Base-by-base conservation (phyloP, 2,329 filamentous ascomycete species). In the Celoporthe dispersa region DNA sequence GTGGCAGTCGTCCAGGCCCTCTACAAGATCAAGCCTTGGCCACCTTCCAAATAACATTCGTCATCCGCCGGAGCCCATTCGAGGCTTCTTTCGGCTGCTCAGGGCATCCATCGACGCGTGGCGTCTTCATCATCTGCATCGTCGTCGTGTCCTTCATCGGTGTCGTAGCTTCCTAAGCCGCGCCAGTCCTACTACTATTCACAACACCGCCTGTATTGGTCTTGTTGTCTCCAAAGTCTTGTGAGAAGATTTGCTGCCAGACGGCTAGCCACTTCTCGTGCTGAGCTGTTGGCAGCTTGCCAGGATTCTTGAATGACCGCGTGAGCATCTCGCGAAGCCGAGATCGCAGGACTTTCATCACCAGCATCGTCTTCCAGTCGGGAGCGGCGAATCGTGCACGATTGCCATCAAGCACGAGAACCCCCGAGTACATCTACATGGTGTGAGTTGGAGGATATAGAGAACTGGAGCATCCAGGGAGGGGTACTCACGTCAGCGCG, bases 281-380 rank as follows among this genome's bases (percentile, higher is more conserved):
- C 76, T 92, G 90, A 33, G 86, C 83, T 0, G 91, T 89, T 9
- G 85, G 85, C 37, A 88, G 77, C 74, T 88, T 90, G 14, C 89
- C 89, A 0, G 89, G 89, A 73, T 84, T 86, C 79, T 89, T 91
- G 82, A 97, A 94, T 31, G 88, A 86, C 39, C 87, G 85, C 0
- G 88, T 88, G 62, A 97, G 84, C 55, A 97, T 87, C 74, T 97
- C 94, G 73, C 91, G 89, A 25, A 97, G 83, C 35, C 92, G 87
- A 1, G 85, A 83, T 28, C 94, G 88, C 67, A 98, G 83, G 7
- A 90, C 88, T 81, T 98, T 98, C 76, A 99, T 83, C n/a, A 92
- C 94, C 48, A 97, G 87, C 86, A 96, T 91, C 0, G 91, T 91
- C 81, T 94, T 97, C 94, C 95, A 98, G 77, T 97, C 92, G 5